Evolutionary conservation across 1,284 basidiomycete species (phyloP).

Genomic region (Trichosporon inkin): DNA sequence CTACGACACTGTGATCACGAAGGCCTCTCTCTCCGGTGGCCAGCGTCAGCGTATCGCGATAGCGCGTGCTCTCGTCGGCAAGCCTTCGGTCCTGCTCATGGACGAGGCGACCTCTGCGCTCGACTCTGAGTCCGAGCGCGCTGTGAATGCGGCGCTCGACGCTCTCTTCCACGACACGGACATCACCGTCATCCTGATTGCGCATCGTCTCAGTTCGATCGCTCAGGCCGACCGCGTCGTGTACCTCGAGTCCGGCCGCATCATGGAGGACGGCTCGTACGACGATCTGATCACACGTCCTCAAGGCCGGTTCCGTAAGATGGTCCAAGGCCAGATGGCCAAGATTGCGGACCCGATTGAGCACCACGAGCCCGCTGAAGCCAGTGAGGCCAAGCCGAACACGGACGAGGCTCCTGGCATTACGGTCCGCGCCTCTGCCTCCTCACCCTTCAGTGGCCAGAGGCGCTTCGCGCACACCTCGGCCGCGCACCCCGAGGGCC

Average conservation of each 20-base stretch:
- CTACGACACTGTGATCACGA: slow-evolving; percentile 48
- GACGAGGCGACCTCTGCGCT: slow-evolving; percentile 48
- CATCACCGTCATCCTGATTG: slow-evolving; percentile 55
- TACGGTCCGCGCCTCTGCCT: slow-evolving; percentile 13
- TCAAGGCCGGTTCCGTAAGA: slow-evolving; percentile 46
- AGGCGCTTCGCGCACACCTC: slow-evolving; percentile 26
- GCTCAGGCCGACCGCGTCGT: slow-evolving; percentile 53
- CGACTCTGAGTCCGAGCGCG: slow-evolving; percentile 45
- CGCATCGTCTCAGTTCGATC: slow-evolving; percentile 54
- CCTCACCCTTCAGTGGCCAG: slow-evolving; percentile 24
- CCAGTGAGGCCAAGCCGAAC: background rate
- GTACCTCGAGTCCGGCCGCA: slow-evolving; percentile 51
- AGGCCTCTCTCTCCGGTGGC: slow-evolving; percentile 50
- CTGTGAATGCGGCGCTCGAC: slow-evolving; percentile 51
- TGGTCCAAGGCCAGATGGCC: slow-evolving; percentile 47
- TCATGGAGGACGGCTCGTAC: slow-evolving; percentile 53
- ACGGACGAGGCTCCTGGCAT: slow-evolving; percentile 6
- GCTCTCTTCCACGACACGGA: slow-evolving; percentile 51
- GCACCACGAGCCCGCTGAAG: slow-evolving; percentile 14
- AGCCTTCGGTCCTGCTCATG: slow-evolving; percentile 52
- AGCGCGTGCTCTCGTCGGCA: slow-evolving; percentile 53
- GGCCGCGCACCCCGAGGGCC: slow-evolving; percentile 11
- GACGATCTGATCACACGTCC: slow-evolving; percentile 47
- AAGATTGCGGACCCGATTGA: slow-evolving; percentile 39
- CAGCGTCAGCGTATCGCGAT: slow-evolving; percentile 55